These are phyloP conservation scores for Naganishia vishniacii DNA, from an alignment of 768 basidiomycete species.

Conservation along the genomic window DNA sequence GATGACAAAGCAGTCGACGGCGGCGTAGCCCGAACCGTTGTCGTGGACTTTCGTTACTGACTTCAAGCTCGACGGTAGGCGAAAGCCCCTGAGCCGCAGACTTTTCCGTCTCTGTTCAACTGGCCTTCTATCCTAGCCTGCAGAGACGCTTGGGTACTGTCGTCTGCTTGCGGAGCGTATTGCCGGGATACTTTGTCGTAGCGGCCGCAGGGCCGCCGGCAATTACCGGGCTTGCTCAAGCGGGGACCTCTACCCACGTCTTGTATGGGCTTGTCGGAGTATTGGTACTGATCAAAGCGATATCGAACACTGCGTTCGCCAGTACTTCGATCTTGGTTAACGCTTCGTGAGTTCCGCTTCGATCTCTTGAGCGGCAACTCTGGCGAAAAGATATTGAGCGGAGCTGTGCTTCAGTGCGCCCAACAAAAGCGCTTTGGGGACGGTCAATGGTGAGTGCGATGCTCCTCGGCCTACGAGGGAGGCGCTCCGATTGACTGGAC, in stretches of 20 bases:
- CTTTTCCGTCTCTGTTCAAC: conserved; percentile 11
- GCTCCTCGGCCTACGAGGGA: not conserved
- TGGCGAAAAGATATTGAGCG: not conserved
- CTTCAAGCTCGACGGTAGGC: too few species aligned
- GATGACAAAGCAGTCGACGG: too few species aligned
- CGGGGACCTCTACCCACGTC: not conserved
- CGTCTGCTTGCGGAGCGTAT: not conserved
- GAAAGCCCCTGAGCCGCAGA: not conserved
- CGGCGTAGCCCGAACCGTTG: too few species aligned
- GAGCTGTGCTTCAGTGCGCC: conserved; percentile 52
- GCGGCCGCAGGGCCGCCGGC: conserved; percentile 3
- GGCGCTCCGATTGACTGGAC: not conserved
- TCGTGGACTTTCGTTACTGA: too few species aligned
- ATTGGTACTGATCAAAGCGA: not conserved
- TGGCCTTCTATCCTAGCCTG: conserved; percentile 6
- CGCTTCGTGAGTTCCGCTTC: not conserved
- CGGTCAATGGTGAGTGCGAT: conserved; percentile 54
- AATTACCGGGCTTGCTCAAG: not conserved
- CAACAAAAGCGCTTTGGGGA: conserved; percentile 56
- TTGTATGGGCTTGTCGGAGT: not conserved
- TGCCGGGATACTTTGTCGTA: conserved; percentile 6
- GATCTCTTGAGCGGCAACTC: not conserved
- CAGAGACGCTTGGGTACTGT: conserved; percentile 16
- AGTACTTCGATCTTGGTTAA: conserved; percentile 19
- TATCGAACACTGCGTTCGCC: conserved; percentile 14